Evolutionary conservation across 352 stramenopile species (phyloP).

Genomic region (Phytophthora hybrid): DNA sequence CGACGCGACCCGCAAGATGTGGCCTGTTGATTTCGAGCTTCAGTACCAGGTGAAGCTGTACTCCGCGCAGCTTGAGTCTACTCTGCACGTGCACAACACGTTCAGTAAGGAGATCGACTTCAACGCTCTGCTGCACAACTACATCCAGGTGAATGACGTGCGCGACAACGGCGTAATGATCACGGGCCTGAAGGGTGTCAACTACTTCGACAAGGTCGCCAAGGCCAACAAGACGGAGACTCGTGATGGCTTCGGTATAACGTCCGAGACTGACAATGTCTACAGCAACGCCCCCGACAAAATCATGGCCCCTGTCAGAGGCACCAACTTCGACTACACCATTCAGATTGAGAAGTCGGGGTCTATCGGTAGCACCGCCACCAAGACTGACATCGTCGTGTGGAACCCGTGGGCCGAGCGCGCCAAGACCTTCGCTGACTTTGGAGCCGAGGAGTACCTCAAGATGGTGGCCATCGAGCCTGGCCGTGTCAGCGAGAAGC

Average conservation of each 20-base stretch:
- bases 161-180: not conserved
- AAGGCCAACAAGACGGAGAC: not conserved
- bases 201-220: not conserved
- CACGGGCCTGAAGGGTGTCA: not conserved
- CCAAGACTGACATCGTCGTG: not conserved
- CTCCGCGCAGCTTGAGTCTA: not conserved
- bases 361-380: not conserved
- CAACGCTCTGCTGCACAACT: conserved; percentile 1
- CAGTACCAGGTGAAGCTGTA: conserved; percentile 3
- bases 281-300: not conserved
- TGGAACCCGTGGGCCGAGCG: conserved; percentile 1
- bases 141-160: not conserved
- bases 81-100: not conserved
- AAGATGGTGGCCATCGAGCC: not conserved
- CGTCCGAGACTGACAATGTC: not conserved
- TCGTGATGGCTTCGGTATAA: not conserved
- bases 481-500: conserved; percentile 4
- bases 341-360: not conserved
- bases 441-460: not conserved
- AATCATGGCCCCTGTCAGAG: not conserved
- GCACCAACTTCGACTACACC: not conserved
- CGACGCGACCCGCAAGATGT: not conserved
- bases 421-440: not conserved
- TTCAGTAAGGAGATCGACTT: not conserved
- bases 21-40: not conserved